Evolutionary conservation across 306 rosid genomes (phyloP), one percentile per base, ranked within the genome.

Genomic region (Vigna hirtella): DNA sequence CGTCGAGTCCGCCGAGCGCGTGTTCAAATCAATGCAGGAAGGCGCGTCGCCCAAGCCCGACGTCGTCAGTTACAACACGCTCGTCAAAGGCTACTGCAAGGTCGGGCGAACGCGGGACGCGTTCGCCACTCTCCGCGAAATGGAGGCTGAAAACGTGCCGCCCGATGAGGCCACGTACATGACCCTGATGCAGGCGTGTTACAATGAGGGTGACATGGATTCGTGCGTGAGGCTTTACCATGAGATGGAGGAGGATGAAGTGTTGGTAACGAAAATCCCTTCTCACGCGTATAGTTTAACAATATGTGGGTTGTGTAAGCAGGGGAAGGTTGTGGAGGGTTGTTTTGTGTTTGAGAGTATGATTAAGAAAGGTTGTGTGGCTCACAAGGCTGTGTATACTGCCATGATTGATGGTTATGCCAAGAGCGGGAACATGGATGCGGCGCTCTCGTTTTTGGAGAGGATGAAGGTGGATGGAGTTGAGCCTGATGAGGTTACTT

Each of bases 221-320:
- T 59, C 76, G 53, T 89, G 98, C 78, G 72, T 89, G 89, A 77
- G 98, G 56, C 90, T 95, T 51, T 95, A 91, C 80, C 91, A 89
- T 65, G 99, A 93, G 84, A 87, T 95, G 92, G 87, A 74, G 47
- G 99, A 95, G 40, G 99, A 95, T 43, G 90, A 78, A 24, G 83
- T 89, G 26, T 47, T 95, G 64, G 92, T 75, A 4, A 22, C 26
- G 32, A 22, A 22, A 59, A 76, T 93, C 78, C 91, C 92, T 0
- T 56, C 84, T 34, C 99, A 91, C 62, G 89, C 84, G 4, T 89
- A 82, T 83, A 84, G 89, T 82, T 89, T 93, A 62, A 93, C 91
- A 48, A 86, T 93, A 17, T 82, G 89, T 51, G 99, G 91, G 66
- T 87, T 91, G 16, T 86, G 99, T 83, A 93, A 77, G 80, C 56